Evolutionary conservation across 441 rosid species (phyloP), one percentile per base, ranked within the genome.

Genomic region (Brassica balearica): DNA sequence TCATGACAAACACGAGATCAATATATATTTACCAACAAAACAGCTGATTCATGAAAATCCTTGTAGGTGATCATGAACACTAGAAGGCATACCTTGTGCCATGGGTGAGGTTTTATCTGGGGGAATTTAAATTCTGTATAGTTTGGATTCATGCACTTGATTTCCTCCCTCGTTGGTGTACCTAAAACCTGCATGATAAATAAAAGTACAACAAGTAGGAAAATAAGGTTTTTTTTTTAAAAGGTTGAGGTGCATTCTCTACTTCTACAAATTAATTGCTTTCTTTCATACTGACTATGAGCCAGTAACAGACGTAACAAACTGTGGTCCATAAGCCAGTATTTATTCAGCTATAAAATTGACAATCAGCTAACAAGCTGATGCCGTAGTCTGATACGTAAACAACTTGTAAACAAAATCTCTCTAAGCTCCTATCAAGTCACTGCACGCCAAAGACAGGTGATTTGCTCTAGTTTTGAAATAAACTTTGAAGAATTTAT

Each of bases 111-210:
- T 78, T 96, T 96, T 85, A 93, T 94, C 84, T 96, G 99, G 32
- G 99, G 98, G 69, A 96, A 96, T 84, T 93, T 96, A 82, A 96
- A 96, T 78, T 94, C 98, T 0, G 98, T 96, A 77, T 96, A 94
- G 86, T 94, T 94, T 22, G 99, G 98, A 83, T 96, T 96, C 99
- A 96, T 96, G 90, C 99, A 96, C 86, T 96, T 96, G 77, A 96
- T 96, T 91, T 96, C 99, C 85, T 96, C 99, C 77, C 98, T 86
- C 65, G 99, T 94, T 69, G 99, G 99, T 69, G 98, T 96, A 75
- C 99, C 99, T 89, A 96, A 81, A 72, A 94, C 98, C 99, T 96
- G 89, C 67, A 81, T 69, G 64, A 67, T 6, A 36, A 43, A 51
- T 55, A 32, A 69, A 69, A 56, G 9, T 48, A 41, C 46, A 71